phyloP scores from a whole-genome alignment of 805 yeast genomes.

The Cyberlindnera mrakii region DNA sequence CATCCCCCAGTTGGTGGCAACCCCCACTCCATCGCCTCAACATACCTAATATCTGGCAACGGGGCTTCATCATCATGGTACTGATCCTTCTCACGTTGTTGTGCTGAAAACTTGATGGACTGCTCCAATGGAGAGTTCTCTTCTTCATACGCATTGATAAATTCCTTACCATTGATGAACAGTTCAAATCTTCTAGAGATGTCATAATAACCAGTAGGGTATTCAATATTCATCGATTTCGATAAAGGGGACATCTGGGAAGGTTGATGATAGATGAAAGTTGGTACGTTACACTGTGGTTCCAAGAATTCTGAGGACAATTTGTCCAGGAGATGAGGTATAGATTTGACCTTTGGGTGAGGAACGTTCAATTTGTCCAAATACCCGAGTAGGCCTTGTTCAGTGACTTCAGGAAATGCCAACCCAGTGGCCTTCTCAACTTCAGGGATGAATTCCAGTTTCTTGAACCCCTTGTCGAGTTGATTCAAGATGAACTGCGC shows the following conservation, averaged over 20 bases:
- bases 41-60: conserved; percentile 66
- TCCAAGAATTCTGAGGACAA: conserved; percentile 61
- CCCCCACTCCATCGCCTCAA: conserved; percentile 82
- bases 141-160: conserved; percentile 92
- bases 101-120: conserved; percentile 51
- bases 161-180: conserved; percentile 74
- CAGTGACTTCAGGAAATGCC: conserved; percentile 40
- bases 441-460: conserved; percentile 61
- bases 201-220: conserved; percentile 29
- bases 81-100: conserved; percentile 41
- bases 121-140: conserved; percentile 85
- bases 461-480: conserved; percentile 25
- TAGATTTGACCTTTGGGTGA: conserved; percentile 37
- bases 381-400: conserved; percentile 36
- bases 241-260: conserved; percentile 82
- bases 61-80: conserved; percentile 56
- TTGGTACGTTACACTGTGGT: conserved; percentile 54
- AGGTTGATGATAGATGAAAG: conserved; percentile 80
- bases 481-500: conserved; percentile 1
- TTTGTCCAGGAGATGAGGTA: conserved; percentile 58
- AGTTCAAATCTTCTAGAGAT: conserved; percentile 76
- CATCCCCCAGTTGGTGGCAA: conserved; percentile 98
- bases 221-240: conserved; percentile 42
- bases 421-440: conserved; percentile 49
- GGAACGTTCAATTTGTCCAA: conserved; percentile 23